Base-by-base conservation (phyloP, 306 rosid genomes). In the Sechiopsis laciniata region DNA sequence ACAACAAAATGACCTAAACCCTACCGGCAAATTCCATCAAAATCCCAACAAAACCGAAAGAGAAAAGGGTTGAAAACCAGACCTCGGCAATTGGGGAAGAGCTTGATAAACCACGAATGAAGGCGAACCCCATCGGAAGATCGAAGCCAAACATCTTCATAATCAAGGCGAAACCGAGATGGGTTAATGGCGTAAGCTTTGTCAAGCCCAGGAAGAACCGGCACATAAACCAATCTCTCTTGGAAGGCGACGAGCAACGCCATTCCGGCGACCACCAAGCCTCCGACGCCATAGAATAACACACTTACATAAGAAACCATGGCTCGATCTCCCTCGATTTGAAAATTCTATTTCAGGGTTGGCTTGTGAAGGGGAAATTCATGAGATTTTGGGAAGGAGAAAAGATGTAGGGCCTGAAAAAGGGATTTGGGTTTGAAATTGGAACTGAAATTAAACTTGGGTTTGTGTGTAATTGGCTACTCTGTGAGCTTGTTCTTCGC, bases 81-180 rank as follows among this genome's bases (percentile, higher is more conserved):
- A 26, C 29, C 29, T 88, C 88, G 84, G 75, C 82, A 83, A n/a
- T 85, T 61, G 24, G 99, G 97, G 78, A 91, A 78, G 88, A 95
- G 96, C 75, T 88, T 95, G 89, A 95, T 89, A 87, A 95, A 95
- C 99, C 99, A 95, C 51, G 97, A 86, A 67, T 95, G 99, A 40
- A 95, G 99, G 35, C 91, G 91, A 56, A 95, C 88, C 45, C 99
- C 99, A 60, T 95, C 99, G 48, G 92, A 81, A 72, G 99, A 89
- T 48, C 79, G 82, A 78, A 95, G 93, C 97, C 97, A 91, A 57
- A 95, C 67, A 58, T 95, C 99, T 68, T 95, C 97, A 79, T 89
- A 95, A 63, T 80, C 0, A 80, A 95, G 95, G 0, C 96, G 79
- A 79, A 95, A 89, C 9, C 99, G 92, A 42, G 97, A 83, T 3